Evolutionary conservation across 1,284 basidiomycete species (phyloP).

Genomic region (Leccinum subspadiceum): DNA sequence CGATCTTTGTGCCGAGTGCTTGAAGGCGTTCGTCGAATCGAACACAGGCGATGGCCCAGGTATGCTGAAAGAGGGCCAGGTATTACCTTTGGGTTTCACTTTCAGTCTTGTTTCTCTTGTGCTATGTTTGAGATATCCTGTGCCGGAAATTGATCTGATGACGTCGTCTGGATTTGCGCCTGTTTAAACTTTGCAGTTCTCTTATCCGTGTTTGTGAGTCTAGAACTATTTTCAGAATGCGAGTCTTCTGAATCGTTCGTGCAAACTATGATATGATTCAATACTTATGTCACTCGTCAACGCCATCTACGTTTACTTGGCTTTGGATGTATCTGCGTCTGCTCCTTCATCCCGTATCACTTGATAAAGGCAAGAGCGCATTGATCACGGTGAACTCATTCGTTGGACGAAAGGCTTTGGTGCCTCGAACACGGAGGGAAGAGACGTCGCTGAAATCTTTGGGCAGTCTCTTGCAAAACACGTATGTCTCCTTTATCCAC

Average conservation of each 20-base stretch:
- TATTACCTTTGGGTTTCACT: conserved; percentile 90
- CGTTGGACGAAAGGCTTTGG: conserved; percentile 99
- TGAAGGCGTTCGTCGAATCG: conserved; percentile 84
- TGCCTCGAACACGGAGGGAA: conserved; percentile 87
- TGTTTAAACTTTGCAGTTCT: conserved; percentile 59
- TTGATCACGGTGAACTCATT: conserved; percentile 94
- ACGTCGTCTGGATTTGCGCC: neutral
- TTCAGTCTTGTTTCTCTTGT: conserved; percentile 45
- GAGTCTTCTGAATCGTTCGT: neutral
- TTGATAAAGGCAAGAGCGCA: conserved; percentile 73
- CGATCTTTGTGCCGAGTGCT: conserved; percentile 95
- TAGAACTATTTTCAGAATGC: neutral
- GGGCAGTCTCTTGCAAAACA: conserved; percentile 74
- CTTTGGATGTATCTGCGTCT: neutral
- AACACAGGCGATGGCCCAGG: conserved; percentile 61
- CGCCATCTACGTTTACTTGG: neutral
- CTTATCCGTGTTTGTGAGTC: conserved; percentile 85
- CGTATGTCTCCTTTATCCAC: conserved; percentile 40
- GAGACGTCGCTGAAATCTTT: conserved; percentile 94
- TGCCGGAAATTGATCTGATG: conserved; percentile 1
- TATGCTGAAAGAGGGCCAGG: conserved; percentile 64
- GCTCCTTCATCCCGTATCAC: neutral
- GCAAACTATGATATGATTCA: neutral
- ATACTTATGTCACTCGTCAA: neutral
- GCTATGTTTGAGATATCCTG: neutral